Evolutionary conservation across 2,329 filamentous ascomycete species (phyloP), one percentile per base, ranked within the genome.

Genomic region (Ophiostoma piceae): DNA sequence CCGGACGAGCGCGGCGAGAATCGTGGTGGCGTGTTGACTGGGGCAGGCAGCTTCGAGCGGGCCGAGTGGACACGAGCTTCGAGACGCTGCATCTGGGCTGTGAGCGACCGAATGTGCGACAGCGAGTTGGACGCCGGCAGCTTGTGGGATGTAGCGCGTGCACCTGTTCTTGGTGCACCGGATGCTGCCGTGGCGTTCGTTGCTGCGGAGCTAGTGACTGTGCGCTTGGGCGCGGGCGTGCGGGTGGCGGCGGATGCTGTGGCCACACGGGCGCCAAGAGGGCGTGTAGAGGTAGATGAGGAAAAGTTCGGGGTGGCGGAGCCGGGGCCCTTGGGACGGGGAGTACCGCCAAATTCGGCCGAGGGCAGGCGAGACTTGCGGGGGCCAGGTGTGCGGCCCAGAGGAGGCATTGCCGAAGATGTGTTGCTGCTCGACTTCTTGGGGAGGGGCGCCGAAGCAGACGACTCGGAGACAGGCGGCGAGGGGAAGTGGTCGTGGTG

Each of bases 51-150:
- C 79, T 95, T 97, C 54, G 94, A 97, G 74, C 93, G 89, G 22
- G 90, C 95, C 32, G 90, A 92, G 72, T 98, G 93, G 11, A 99
- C 94, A 64, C 95, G 88, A 73, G 95, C 92, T 79, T 98, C 95
- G 72, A 99, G 88, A 74, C 92, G 92, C 79, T 97, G 92, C 93
- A 98, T 97, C 80, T 98, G 95, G 37, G 92, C 94, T 71, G 96
- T 97, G 73, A 99, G 88, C 39, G 90, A 91, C 73, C 94, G 92
- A 76, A 99, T 96, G 78, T 99, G 95, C 74, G 91, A 91, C 67
- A 99, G 87, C 1, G 95, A 98, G 73, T 83, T 87, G 72, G 84
- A 88, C 68, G 83, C 82, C 35, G 86, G 84, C 54, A 87, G 74
- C 72, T 81, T 83, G 74, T 85, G 80, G 22, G 82, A 80, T 29